Base-by-base conservation (phyloP, 2,329 filamentous ascomycete genomes). In the Neofusicoccum parvum region DNA sequence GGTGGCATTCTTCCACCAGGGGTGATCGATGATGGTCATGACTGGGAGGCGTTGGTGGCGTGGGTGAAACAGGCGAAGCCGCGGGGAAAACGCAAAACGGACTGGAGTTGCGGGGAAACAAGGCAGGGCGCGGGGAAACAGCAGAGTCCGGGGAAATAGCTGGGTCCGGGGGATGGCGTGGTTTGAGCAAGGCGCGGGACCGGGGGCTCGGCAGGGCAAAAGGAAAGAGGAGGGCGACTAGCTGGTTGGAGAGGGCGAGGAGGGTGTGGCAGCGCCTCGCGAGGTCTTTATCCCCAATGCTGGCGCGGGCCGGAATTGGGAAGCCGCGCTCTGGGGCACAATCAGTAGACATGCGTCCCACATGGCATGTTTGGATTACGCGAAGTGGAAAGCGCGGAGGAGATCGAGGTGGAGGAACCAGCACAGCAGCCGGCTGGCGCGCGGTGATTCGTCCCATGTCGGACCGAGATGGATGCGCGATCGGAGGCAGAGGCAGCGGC, bases 1-100 rank as follows among this genome's bases (percentile, higher is more conserved):
- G 39, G 56, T 36, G 43, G 56, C 82, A 72, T 88, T 85, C 69
- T 87, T 87, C 86, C 86, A 88, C 86, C 86, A 88, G 70, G 48
- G 60, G 12, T 66, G 41, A 12, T 64, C 60, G 32, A 20, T 43
- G 23, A 59, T 27, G 34, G 56, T 48, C 56, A 60, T 60, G 41
- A 10, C 27, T 48, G 43, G 51, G 20, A 15, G 51, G 51, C 53
- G 53, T 46, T 5, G 23, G 53, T 58, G 53, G 53, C 53, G 53
- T 14, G 3, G 1, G 53, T 39, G 54, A 20, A 58, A 45, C 14
- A 45, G 27, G 54, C n/a, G 39, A 58, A 6, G 37, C 43, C 10
- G 53, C 53, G 53, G 53, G 53, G 51, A 27, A 23, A 23, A 23
- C 3, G 23, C 3, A 23, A 23, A 41, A 54, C 27, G 27, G 27